These are phyloP conservation scores for Pseudopyrenochaeta lycopersici DNA, from an alignment of 2,329 filamentous ascomycete genomes.

Conservation along the genomic window DNA sequence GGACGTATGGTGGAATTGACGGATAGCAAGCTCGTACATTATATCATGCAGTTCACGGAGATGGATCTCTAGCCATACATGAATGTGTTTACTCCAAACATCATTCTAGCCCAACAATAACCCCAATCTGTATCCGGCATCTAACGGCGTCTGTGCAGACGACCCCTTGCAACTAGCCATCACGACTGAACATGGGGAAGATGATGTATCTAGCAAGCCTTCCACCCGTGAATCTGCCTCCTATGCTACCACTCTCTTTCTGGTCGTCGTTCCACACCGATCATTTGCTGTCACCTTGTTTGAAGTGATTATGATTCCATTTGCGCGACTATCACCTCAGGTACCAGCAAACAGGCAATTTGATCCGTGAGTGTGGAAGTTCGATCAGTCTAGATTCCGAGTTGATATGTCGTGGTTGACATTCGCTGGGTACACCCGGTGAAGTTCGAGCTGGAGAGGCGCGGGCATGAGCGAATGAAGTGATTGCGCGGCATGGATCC, in stretches of 20 bases:
- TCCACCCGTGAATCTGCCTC: neutral
- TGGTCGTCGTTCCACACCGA: neutral
- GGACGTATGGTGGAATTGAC: neutral
- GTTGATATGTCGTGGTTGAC: neutral
- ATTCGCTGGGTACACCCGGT: neutral
- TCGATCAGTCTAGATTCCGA: neutral
- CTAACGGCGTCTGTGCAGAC: neutral
- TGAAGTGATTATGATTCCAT: neutral
- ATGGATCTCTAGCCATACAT: neutral
- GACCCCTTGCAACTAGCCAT: neutral
- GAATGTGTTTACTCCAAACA: neutral
- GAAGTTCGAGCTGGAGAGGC: neutral
- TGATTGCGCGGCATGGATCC: neutral
- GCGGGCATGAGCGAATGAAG: constrained; percentile 1
- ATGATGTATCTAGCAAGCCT: constrained; percentile 7
- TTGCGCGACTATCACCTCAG: neutral
- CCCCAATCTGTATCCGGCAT: constrained; percentile 9
- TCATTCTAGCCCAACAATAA: constrained; percentile 10
- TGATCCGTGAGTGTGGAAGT: neutral
- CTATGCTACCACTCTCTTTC: neutral
- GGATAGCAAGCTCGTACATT: neutral
- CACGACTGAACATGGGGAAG: constrained; percentile 3
- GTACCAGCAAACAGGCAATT: neutral
- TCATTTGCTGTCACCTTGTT: neutral
- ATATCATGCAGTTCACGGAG: neutral